Evolutionary conservation across 495 filamentous ascomycete species (phyloP).

Genomic region (Neurospora sp.): DNA sequence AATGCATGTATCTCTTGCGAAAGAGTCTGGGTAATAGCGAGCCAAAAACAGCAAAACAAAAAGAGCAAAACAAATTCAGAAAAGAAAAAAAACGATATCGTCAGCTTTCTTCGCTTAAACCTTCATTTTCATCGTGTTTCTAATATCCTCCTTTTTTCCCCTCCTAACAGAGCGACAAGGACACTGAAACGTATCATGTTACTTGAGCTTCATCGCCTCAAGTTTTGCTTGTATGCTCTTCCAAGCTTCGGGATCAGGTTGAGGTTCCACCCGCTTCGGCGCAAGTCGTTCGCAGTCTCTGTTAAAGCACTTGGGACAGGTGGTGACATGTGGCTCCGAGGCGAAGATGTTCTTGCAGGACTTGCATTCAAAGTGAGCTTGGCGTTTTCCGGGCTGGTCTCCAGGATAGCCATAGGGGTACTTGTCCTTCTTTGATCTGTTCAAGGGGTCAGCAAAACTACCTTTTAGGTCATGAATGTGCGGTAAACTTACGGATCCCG

Average conservation of each 20-base stretch:
- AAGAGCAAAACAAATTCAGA: not conserved
- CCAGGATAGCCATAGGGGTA: constrained; percentile 72
- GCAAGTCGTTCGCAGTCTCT: constrained; percentile 38
- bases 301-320: constrained; percentile 56
- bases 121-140: not conserved
- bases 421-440: constrained; percentile 58
- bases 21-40: not conserved
- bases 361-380: constrained; percentile 51
- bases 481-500: constrained; percentile 59
- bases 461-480: constrained; percentile 1
- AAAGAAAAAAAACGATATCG: not conserved
- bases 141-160: not conserved
- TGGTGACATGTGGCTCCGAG: constrained; percentile 27
- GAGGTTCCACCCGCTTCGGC: constrained; percentile 50
- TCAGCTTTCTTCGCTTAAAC: not conserved
- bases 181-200: constrained; percentile 1
- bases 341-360: constrained; percentile 49
- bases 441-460: constrained; percentile 14
- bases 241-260: constrained; percentile 55
- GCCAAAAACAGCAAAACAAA: not conserved
- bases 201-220: constrained; percentile 31
- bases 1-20: not conserved
- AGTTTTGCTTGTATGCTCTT: constrained; percentile 50
- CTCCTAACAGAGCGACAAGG: not conserved
- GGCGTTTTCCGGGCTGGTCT: constrained; percentile 43